Conservation (phyloP, 768 basidiomycete species). For the Lentinula sp. region DNA sequence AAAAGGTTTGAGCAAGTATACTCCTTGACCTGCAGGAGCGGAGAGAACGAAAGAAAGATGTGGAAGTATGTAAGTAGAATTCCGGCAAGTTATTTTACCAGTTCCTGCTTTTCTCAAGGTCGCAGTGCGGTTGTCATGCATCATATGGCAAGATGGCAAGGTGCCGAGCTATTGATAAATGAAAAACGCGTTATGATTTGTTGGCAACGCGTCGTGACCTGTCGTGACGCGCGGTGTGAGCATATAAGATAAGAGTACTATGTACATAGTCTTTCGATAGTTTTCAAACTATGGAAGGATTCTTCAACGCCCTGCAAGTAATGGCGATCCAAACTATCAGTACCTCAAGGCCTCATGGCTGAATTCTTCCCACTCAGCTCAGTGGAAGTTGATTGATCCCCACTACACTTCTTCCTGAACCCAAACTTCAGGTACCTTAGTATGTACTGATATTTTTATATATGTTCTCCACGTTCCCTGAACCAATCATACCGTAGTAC, state of each 20-base stretch:
- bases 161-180: not conserved
- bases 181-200: not conserved
- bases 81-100: not conserved
- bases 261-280: too few relatives aligned
- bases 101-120: not conserved
- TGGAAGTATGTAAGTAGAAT: not conserved
- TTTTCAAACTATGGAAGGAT: too few relatives aligned
- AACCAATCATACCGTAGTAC: not conserved
- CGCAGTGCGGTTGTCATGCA: not conserved
- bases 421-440: not conserved
- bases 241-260: not conserved
- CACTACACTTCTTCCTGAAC: not conserved
- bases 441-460: too few relatives aligned
- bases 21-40: not conserved
- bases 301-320: too few relatives aligned
- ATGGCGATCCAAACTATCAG: too few relatives aligned
- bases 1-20: not conserved
- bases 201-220: not conserved
- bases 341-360: too few relatives aligned
- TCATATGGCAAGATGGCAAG: not conserved
- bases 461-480: not conserved
- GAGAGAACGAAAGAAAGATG: not conserved
- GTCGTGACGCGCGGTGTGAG: not conserved
- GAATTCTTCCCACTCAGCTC: too few relatives aligned
- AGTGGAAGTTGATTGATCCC: not conserved